Evolutionary conservation across 1,284 basidiomycete genomes (phyloP).

Genomic region (Rhodotorula sp.): DNA sequence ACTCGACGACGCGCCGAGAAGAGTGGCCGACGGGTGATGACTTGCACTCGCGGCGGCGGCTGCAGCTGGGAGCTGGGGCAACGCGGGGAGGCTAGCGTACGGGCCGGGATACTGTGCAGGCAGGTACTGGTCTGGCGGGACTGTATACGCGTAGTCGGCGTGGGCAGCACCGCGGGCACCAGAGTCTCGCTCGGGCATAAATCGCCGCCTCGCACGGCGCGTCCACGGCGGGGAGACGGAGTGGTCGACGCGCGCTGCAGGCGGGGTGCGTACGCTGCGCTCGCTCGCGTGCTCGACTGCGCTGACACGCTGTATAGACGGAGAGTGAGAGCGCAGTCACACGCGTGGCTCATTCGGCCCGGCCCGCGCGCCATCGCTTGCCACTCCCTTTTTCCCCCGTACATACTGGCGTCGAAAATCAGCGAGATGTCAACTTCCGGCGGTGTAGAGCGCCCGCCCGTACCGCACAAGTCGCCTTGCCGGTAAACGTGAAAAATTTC

Average conservation of each 20-base stretch:
- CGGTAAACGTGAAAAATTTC: too few relatives aligned
- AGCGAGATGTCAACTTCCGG: too few relatives aligned
- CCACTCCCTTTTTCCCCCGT: too few relatives aligned
- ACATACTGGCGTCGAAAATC: too few relatives aligned
- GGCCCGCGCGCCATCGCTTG: too few relatives aligned
- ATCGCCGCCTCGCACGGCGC: background rate
- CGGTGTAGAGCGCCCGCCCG: too few relatives aligned
- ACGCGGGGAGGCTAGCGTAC: background rate
- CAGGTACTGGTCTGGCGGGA: background rate
- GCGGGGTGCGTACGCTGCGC: background rate
- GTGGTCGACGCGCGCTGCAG: background rate
- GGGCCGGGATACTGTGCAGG: background rate
- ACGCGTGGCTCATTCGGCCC: too few relatives aligned
- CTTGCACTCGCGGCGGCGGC: background rate
- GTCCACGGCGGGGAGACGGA: background rate
- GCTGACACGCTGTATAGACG: too few relatives aligned
- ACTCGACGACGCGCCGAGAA: background rate
- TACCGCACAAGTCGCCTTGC: too few relatives aligned
- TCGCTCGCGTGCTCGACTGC: too few relatives aligned
- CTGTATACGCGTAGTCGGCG: background rate
- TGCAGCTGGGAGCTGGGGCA: background rate
- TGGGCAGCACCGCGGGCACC: background rate
- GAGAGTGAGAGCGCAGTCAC: too few relatives aligned
- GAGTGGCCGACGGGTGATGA: background rate
- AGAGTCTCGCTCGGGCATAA: background rate